Evolutionary conservation across 768 basidiomycete species (phyloP), one percentile per base, ranked within the genome.

Genomic region (Leccinum fibrillosum): DNA sequence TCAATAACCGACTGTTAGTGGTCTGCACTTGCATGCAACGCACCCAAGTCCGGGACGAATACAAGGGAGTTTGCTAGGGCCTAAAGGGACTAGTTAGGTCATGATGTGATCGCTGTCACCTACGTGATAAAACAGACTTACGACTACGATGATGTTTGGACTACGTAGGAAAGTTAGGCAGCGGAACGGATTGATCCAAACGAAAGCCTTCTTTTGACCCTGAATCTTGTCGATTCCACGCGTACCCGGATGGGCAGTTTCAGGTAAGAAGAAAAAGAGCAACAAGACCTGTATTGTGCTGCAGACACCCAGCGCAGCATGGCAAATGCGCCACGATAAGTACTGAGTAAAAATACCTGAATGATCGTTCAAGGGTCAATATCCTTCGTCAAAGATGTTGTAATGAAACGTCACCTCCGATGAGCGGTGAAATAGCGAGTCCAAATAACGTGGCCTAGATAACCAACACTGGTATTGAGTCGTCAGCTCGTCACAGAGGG

Each of bases 251-350:
- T 86, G 84, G 53, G 80, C 82, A 1, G 88, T 89, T 64, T 90
- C 88, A 0, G 86, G 88, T 17, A 88, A 77, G 51, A 76, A 77
- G 3, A 79, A 44, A 1, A 66, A 51, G 32, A 88, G 74, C 4
- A 73, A 58, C 5, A 78, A 9, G 34, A 82, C 73, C 2, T 76
- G 72, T 0, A 77, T 13, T 0, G 80, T 35, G 2, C 79, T 80
- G 34, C 74, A 68, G 0, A 75, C 39, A 3, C 78, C 80, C 1
- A 90, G 57, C 0, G 65, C 64, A 7, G 71, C 65, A 65, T 90
- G 86, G 69, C 86, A 80, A 3, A 76, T 59, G 0, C 88, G 79
- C 88, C 89, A 90, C 0, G 88, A 88, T 30, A 76, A 78, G 61
- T 86, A 86, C 55, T 85, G 75, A 0, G 86, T 77, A 0, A 78